Evolutionary conservation across 306 rosid genomes (phyloP).

Genomic region (Quercus bicolor): DNA sequence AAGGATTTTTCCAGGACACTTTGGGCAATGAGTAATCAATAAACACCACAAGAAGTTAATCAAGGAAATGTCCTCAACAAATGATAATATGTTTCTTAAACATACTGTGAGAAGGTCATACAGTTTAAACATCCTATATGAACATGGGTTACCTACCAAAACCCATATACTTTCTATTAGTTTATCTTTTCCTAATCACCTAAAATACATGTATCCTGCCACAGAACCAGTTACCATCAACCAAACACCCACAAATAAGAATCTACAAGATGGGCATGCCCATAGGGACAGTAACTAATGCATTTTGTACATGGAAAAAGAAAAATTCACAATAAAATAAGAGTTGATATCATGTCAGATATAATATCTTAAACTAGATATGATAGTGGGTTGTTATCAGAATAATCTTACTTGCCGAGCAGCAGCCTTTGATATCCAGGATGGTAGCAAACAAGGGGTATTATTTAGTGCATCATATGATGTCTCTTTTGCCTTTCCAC

Average conservation of each 20-base stretch:
- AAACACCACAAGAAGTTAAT: too few relatives aligned
- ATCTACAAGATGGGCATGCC: background rate
- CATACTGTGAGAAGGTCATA: background rate
- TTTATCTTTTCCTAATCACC: too few relatives aligned
- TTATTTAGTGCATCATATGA: conserved; percentile 67
- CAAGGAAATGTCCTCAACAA: too few relatives aligned
- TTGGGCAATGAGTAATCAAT: too few relatives aligned
- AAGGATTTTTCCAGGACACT: too few relatives aligned
- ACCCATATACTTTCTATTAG: background rate
- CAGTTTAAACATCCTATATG: background rate
- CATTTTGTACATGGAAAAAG: background rate
- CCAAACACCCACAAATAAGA: too few relatives aligned
- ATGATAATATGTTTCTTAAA: background rate
- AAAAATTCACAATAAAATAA: background rate
- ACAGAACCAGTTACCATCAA: too few relatives aligned
- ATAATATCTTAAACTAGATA: background rate
- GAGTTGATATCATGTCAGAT: background rate
- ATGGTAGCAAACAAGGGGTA: conserved; percentile 63
- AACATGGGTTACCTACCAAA: background rate
- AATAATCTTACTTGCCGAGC: conserved; percentile 49
- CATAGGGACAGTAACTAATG: background rate
- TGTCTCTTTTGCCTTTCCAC: conserved; percentile 64
- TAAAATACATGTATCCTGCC: too few relatives aligned
- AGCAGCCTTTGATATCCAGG: conserved; percentile 67
- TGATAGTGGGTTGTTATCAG: background rate